These are phyloP conservation scores for Cupressus sempervirens DNA, from an alignment of 75 land plant species.

Conservation along the genomic window DNA sequence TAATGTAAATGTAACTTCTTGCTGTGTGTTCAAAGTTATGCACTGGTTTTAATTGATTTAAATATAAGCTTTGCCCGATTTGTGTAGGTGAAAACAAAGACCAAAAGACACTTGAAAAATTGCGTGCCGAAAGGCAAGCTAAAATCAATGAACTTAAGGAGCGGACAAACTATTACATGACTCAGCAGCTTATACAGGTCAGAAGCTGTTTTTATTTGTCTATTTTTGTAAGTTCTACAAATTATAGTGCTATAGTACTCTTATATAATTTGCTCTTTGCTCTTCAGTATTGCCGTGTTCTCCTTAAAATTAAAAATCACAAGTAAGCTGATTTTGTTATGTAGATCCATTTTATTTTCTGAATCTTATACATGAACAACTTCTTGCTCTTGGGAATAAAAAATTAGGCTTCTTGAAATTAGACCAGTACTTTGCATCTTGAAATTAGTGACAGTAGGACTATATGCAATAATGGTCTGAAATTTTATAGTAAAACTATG, in stretches of 20 bases:
- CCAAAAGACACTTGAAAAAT: slow-evolving; percentile 77
- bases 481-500: not conserved
- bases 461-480: not conserved
- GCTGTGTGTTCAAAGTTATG: not conserved
- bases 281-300: not conserved
- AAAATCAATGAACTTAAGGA: slow-evolving; percentile 95
- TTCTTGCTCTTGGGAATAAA: not conserved
- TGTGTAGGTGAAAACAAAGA: slow-evolving; percentile 77
- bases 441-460: not conserved
- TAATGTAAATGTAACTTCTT: not conserved
- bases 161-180: slow-evolving; percentile 83
- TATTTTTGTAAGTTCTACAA: not conserved
- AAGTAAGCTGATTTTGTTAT: not conserved
- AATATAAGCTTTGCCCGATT: not conserved
- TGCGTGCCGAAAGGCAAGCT: slow-evolving; percentile 80
- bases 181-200: slow-evolving; percentile 97
- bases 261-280: no score
- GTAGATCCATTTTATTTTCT: not conserved
- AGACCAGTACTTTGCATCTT: not conserved
- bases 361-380: not conserved
- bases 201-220: not conserved
- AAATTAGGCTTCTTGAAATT: not conserved
- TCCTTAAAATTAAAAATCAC: not conserved
- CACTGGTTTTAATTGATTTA: not conserved
- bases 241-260: not conserved